Evolutionary conservation across 83 land plant species (phyloP), one percentile per base, ranked within the genome.

Genomic region (Thuja plicata): DNA sequence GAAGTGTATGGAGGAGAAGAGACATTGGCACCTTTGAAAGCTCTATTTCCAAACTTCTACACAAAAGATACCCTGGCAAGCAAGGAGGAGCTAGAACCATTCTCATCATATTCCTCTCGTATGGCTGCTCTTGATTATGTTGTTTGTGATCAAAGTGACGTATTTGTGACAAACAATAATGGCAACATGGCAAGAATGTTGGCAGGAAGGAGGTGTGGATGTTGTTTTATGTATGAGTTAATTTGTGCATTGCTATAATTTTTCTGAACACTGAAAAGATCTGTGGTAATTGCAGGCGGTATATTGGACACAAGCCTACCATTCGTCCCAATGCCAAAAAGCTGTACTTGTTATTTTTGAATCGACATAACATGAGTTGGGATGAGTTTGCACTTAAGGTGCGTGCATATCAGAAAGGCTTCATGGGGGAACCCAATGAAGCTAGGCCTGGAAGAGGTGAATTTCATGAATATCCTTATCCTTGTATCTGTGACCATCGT

Each of bases 111-210:
- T 79, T 96, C 99, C 11, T 95, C 98, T 35, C 96, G 97, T 1
- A 93, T 98, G 94, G 99, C 99, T 87, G 99, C 99, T 30, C 91
- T 98, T 86, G 99, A 98, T 90, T 98, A 95, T 91, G 93, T 98
- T 87, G 99, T 96, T 40, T 96, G 94, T 71, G 97, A 96, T 74
- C 95, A 97, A 82, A 98, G 99, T 92, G 97, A 98, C 91, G 99
- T 97, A 0, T 97, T 98, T 93, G 96, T 97, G 87, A 93, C 99
- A 24, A 98, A 98, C 55, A 97, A 97, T 83, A 98, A 98, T 89
- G 99, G 99, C 17, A 98, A 98, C 88, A 98, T 98, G 99, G 99
- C 98, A 3, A 97, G 94, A 88, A 91, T 98, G 84, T 94, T 98
- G 81, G 99, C 99, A 41, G 99, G 99, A 38, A 92, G 94, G 81